phyloP scores from a whole-genome alignment of 2,329 filamentous ascomycete genomes.

The Beauveria pseudobassiana region DNA sequence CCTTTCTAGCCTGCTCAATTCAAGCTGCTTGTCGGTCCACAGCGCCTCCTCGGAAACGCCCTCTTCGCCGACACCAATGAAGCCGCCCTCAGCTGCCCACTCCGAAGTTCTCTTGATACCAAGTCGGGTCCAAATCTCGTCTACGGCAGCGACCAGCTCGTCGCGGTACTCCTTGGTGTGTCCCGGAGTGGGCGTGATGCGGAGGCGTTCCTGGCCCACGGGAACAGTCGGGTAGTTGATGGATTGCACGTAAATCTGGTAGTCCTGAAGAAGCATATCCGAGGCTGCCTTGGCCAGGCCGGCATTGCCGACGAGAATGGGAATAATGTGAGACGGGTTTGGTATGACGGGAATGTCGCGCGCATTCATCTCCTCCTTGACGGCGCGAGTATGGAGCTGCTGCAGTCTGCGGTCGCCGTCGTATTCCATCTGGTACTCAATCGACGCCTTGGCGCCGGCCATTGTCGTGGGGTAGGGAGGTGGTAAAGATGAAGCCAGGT shows the following conservation, averaged over 20 bases:
- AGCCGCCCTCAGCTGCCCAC: conserved; percentile 86
- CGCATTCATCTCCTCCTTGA: conserved; percentile 74
- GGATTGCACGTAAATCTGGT: conserved; percentile 93
- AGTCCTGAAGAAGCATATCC: conserved; percentile 81
- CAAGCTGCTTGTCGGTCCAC: conserved; percentile 87
- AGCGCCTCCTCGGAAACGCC: conserved; percentile 60
- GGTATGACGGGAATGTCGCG: conserved; percentile 93
- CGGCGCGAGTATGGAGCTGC: conserved; percentile 90
- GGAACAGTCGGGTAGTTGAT: conserved; percentile 99
- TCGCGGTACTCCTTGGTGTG: conserved; percentile 80
- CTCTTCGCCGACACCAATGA: conserved; percentile 83
- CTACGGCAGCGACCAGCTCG: conserved; percentile 74
- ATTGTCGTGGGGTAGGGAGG: conserved; percentile 93
- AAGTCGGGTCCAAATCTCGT: conserved; percentile 81
- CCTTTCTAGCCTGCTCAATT: conserved; percentile 56
- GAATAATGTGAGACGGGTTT: conserved; percentile 94
- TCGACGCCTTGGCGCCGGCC: conserved; percentile 85
- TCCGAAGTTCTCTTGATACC: conserved; percentile 87
- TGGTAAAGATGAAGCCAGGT: conserved; percentile 98
- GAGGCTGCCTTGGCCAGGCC: conserved; percentile 87
- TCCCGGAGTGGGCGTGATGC: conserved; percentile 92
- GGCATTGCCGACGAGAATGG: conserved; percentile 87
- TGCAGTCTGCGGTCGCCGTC: conserved; percentile 84
- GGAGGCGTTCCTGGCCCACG: conserved; percentile 92
- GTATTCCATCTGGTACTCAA: conserved; percentile 86